Evolutionary conservation across 495 filamentous ascomycete genomes (phyloP).

Genomic region (Penicillium roqueforti): DNA sequence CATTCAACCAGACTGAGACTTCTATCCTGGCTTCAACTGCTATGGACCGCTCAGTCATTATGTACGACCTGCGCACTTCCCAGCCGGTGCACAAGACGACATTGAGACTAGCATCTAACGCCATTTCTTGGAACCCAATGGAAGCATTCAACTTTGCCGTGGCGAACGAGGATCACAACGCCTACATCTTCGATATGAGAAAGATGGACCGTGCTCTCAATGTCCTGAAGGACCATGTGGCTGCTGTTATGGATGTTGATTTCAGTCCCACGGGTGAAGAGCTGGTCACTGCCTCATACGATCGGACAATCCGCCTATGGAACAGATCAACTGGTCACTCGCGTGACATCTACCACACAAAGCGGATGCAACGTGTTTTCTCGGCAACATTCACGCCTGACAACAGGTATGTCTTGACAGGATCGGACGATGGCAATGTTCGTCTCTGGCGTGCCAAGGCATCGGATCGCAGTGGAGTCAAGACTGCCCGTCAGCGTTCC

Average conservation of each 20-base stretch:
- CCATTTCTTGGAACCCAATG: slow-evolving; percentile 92
- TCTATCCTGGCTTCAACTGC: slow-evolving; percentile 80
- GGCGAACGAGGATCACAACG: slow-evolving; percentile 75
- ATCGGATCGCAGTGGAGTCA: slow-evolving; percentile 79
- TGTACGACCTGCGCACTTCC: slow-evolving; percentile 86
- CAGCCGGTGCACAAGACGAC: slow-evolving; percentile 75
- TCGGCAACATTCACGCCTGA: slow-evolving; percentile 79
- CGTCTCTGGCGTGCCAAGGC: slow-evolving; percentile 88
- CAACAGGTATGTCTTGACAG: slow-evolving; percentile 78
- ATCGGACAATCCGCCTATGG: slow-evolving; percentile 77
- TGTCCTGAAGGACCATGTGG: slow-evolving; percentile 92
- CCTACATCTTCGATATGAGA: slow-evolving; percentile 83
- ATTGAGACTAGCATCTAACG: slow-evolving; percentile 77
- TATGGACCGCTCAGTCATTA: slow-evolving; percentile 77
- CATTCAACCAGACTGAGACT: slow-evolving; percentile 93
- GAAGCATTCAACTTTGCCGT: slow-evolving; percentile 89
- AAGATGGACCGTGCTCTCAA: slow-evolving; percentile 80
- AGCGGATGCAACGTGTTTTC: slow-evolving; percentile 97
- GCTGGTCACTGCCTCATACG: slow-evolving; percentile 86
- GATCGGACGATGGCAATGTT: slow-evolving; percentile 90
- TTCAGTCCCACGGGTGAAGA: slow-evolving; percentile 94
- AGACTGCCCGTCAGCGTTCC: slow-evolving; percentile 74
- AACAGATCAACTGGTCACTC: slow-evolving; percentile 75
- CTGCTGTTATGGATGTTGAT: slow-evolving; percentile 94
- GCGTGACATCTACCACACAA: slow-evolving; percentile 93